phyloP scores from a whole-genome alignment of 2,329 filamentous ascomycete genomes.

The Fusarium longipes region DNA sequence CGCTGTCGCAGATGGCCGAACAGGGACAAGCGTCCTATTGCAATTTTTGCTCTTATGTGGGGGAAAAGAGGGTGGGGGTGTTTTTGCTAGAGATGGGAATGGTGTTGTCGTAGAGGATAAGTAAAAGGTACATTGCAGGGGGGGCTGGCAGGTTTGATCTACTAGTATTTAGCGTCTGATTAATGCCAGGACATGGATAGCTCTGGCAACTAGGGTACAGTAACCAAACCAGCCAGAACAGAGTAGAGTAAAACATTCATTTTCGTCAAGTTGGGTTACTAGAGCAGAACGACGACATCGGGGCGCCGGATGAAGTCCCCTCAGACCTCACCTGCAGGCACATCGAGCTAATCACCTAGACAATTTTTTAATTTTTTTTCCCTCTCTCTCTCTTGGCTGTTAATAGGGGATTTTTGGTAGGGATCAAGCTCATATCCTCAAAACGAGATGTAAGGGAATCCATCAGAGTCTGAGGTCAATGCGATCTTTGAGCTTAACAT shows the following conservation, averaged over 20 bases:
- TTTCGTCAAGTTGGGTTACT: neutral
- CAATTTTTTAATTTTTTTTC: neutral
- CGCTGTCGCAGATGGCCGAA: constrained; percentile 26
- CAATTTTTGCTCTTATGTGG: constrained; percentile 14
- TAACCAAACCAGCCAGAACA: constrained; percentile 23
- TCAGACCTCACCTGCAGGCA: neutral
- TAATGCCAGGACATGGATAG: constrained; percentile 26
- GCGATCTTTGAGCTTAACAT: neutral
- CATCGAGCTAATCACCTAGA: neutral
- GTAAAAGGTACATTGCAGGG: constrained; percentile 27
- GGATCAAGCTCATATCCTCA: neutral
- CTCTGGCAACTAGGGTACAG: constrained; percentile 22
- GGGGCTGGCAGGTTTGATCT: constrained; percentile 22
- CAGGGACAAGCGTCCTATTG: constrained; percentile 13
- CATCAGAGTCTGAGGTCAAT: neutral
- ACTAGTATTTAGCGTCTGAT: constrained; percentile 41
- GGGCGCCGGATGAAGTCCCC: neutral
- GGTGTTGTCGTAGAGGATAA: constrained; percentile 8
- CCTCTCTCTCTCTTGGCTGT: neutral
- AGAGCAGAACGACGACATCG: neutral
- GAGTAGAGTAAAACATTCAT: neutral
- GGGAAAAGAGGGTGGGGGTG: constrained; percentile 8
- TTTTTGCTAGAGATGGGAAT: fast-evolving
- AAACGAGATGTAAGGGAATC: neutral
- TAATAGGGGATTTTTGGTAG: neutral